Evolutionary conservation across 2,329 filamentous ascomycete genomes (phyloP), one percentile per base, ranked within the genome.

Genomic region (Cercospora zeina): DNA sequence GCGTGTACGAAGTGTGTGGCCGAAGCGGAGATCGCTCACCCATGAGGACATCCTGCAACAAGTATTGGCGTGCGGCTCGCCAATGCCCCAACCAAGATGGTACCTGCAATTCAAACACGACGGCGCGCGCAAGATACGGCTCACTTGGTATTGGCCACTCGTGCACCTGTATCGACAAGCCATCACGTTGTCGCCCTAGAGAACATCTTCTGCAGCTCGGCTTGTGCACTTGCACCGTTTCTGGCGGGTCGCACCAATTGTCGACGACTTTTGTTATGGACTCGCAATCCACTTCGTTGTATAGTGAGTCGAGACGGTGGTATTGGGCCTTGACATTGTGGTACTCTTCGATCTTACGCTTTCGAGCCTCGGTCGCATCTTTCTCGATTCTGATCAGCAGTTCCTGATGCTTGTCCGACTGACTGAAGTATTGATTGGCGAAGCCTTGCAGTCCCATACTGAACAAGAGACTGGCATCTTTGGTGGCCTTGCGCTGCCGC

Each of bases 61-160:
- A 14, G 49, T 57, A 67, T 14, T 36, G 21, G 13, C 54, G 37
- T 3, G 77, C 73, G 59, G 84, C 78, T 11, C 85, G 77, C 69
- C 86, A 88, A 0, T 73, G 70, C 2, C 73, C 72, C 21, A 85
- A 79, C 3, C 73, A 73, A 2, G 66, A 33, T 0, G 85, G 84
- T 21, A 77, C 74, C 0, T 58, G 63, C 0, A 87, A 71, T 63
- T 87, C 85, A 55, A 87, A 85, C 0, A 86, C 64, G 0, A 83
- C 72, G 0, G 75, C 76, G 33, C 80, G 79, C n/a, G 74, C 74
- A 9, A 76, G 67, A 2, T 70, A 62, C 0, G 68, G 51, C 1
- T 75, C 60, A 0, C 55, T 39, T 2, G 83, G 83, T 0, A 87
- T 73, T 1, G 78, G 81, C 56, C 81, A 74, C 66, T 87, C 84